Evolutionary conservation across 345 rosid genomes (phyloP), one percentile per base, ranked within the genome.

Genomic region (Populus davidiana): DNA sequence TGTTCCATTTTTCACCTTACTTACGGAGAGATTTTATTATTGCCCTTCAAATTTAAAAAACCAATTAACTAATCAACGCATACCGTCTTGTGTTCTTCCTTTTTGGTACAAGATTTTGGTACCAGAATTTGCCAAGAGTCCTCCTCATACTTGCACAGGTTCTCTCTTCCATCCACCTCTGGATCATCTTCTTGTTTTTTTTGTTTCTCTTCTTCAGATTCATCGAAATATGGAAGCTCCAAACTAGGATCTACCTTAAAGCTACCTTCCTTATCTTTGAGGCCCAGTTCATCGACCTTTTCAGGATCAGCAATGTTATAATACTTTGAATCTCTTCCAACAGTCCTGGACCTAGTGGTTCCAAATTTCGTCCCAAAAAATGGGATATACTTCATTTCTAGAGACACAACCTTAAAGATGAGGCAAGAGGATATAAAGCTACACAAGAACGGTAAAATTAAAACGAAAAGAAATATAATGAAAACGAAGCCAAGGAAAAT

Each of bases 201-300:
- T 17, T 65, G 69, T 18, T 35, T 9, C 41, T 66, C 41, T 27
- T 76, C 79, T 59, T 77, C 63, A 61, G 61, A 36, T 2, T 21
- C 69, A 44, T 33, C 11, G 31, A 63, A 70, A 50, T 68, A 64
- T 14, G 71, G 47, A 69, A 36, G 16, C 31, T 70, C 75, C 82
- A 67, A 20, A 1, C 25, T 4, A 14, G 31, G 8, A 18, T 10
- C 70, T 31, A 69, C 9, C 10, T 17, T 44, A 49, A 79, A 1
- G 14, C 41, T 18, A 52, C 47, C 78, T 17, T 44, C 78, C 74
- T 52, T n/a, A n/a, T 35, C 70, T 2, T 69, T 41, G 50, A 14
- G 21, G 21, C 43, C 5, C n/a, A 3, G 29, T 2, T 63, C 21
- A 11, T 31, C 47, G 41, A 62, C 43, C 69, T 27, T 74, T 62